phyloP scores from a whole-genome alignment of 1,139 yeast species.

The Suhomyces kunorum region DNA sequence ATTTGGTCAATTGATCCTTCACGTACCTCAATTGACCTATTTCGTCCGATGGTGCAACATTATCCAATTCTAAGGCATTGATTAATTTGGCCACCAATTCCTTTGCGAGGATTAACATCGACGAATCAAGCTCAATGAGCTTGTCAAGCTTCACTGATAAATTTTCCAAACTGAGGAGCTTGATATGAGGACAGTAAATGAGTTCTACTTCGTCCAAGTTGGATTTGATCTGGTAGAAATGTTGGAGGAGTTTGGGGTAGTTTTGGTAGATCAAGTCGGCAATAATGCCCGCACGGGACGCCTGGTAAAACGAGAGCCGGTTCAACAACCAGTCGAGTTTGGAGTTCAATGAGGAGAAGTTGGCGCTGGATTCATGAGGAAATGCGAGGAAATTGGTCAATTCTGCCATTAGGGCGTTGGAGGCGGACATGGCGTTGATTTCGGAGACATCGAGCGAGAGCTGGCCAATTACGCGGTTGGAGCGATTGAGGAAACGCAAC shows the following conservation, averaged over 20 bases:
- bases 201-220: conserved; percentile 15
- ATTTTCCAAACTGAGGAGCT: conserved; percentile 18
- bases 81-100: conserved; percentile 2
- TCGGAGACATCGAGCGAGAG: conserved; percentile 11
- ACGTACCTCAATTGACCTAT: conserved; percentile 7
- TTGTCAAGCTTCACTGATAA: conserved; percentile 17
- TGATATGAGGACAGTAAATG: conserved; percentile 21
- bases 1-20: conserved; percentile 2
- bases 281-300: conserved; percentile 14
- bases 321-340: conserved; percentile 8
- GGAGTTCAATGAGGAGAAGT: conserved; percentile 11
- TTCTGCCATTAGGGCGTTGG: conserved; percentile 1
- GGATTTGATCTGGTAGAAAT: conserved; percentile 10
- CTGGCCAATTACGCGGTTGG: conserved; percentile 19
- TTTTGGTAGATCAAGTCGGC: conserved; percentile 24
- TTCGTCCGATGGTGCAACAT: conserved; percentile 5
- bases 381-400: conserved; percentile 1
- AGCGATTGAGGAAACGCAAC: conserved; percentile 30
- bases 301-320: conserved; percentile 11
- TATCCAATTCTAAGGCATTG: neutral
- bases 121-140: conserved; percentile 13
- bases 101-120: conserved; percentile 4
- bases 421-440: neutral
- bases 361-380: neutral
- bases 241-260: conserved; percentile 20